Base-by-base conservation (phyloP, 1,139 yeast genomes). In the Magnusiomyces tetraspermus region DNA sequence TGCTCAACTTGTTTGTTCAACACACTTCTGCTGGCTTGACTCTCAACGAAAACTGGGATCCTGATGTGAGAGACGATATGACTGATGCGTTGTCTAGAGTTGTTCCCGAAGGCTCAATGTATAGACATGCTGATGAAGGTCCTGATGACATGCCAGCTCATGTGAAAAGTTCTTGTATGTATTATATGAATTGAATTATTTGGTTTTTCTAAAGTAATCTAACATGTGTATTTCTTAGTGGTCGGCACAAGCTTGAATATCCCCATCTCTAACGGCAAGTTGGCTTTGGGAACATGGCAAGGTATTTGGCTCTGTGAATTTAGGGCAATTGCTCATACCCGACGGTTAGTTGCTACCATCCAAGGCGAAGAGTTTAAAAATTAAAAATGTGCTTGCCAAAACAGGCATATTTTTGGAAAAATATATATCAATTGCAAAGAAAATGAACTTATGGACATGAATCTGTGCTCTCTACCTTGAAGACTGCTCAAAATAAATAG, bases 141-240 rank as follows among this genome's bases (percentile, higher is more conserved):
- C 78, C 85, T 1, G 92, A 85, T 64, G 94, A 85, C 65, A 83
- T 84, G 87, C 87, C 92, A 1, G 86, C 89, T 0, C 95, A 85
- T 65, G 79, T 82, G 53, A 82, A 84, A 62, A 75, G 85, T 36
- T 70, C 82, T 1, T 56, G 67, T 64, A 52, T 46, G 68, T 60
- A 26, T 13, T 23, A 28, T 8, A 33, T 17, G 4, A 13, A 4
- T 17, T 19, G 2, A 3, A 44, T 42, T 11, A 15, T 3, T 28
- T 6, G 11, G 17, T 53, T 50, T 49, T 49, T 52, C 49, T 51
- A 40, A 26, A n/a, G 11, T 22, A 33, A 21, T 24, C 37, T 24
- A 38, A 17, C 36, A 5, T 17, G n/a, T 51, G 51, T 33, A 50
- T 22, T 4, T 19, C 6, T 44, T 53, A 44, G 68, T 83, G 48